These are phyloP conservation scores for Tricladium varicosporioides DNA, from an alignment of 2,329 filamentous ascomycete species.

Conservation along the genomic window DNA sequence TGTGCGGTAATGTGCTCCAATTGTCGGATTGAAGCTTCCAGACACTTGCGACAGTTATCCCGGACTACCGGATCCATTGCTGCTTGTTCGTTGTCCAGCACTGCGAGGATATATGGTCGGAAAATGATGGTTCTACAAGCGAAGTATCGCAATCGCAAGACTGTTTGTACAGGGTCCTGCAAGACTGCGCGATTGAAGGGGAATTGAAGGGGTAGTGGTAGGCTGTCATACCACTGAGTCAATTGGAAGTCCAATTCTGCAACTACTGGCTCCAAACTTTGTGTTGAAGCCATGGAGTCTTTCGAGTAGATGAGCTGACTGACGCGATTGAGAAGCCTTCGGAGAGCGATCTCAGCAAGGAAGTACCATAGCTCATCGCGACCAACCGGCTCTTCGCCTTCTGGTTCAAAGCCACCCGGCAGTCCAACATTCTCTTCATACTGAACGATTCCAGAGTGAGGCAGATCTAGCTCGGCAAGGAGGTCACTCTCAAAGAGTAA, in stretches of 20 bases:
- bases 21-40: constrained; percentile 77
- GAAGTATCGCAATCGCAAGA: constrained; percentile 76
- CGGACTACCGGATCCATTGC: constrained; percentile 69
- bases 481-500: constrained; percentile 79
- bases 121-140: constrained; percentile 86
- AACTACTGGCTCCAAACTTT: constrained; percentile 73
- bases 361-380: constrained; percentile 85
- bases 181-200: constrained; percentile 67
- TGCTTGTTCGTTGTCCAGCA: constrained; percentile 73
- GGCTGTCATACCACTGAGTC: constrained; percentile 79
- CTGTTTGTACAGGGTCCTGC: constrained; percentile 74
- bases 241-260: constrained; percentile 80
- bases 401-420: constrained; percentile 70
- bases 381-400: constrained; percentile 64
- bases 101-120: constrained; percentile 77
- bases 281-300: constrained; percentile 67
- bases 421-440: constrained; percentile 79
- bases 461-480: constrained; percentile 74
- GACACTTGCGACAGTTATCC: constrained; percentile 76
- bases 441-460: constrained; percentile 78
- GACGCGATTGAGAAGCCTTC: constrained; percentile 73
- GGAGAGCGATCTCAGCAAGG: constrained; percentile 75
- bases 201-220: constrained; percentile 74
- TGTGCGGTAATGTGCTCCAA: constrained; percentile 76
- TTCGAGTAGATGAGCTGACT: constrained; percentile 79